These are phyloP conservation scores for Fraxinus angustifolia DNA, from an alignment of 305 asterid genomes.

Conservation along the genomic window DNA sequence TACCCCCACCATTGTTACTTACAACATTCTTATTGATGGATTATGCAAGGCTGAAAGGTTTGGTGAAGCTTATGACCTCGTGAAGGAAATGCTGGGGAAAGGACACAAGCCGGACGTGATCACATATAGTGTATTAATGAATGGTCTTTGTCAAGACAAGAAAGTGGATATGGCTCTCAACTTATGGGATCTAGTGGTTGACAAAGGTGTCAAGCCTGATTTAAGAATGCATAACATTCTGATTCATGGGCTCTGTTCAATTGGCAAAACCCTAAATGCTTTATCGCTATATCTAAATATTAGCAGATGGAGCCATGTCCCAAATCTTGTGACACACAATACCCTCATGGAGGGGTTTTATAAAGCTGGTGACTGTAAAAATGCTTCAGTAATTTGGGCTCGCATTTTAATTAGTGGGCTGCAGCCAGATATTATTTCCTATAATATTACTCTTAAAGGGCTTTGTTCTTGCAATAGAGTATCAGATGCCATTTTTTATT, in stretches of 20 bases:
- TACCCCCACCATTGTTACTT: constrained; percentile 62
- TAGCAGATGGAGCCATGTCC: constrained; percentile 50
- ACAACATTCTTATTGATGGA: constrained; percentile 71
- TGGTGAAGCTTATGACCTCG: constrained; percentile 56
- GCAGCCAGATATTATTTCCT: constrained; percentile 76
- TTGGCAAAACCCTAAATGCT: constrained; percentile 52
- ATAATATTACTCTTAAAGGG: constrained; percentile 83
- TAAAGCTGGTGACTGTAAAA: constrained; percentile 56
- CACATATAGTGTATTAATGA: constrained; percentile 69
- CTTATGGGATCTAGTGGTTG: constrained; percentile 56
- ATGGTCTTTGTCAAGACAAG: constrained; percentile 67
- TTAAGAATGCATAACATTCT: constrained; percentile 80
- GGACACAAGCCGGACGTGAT: constrained; percentile 60
- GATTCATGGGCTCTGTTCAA: constrained; percentile 86
- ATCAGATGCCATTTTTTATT: constrained; percentile 52
- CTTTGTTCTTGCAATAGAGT: constrained; percentile 72
- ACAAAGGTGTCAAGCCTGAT: constrained; percentile 67
- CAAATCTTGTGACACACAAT: constrained; percentile 75
- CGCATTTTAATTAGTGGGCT: constrained; percentile 63
- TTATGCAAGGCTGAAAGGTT: constrained; percentile 66
- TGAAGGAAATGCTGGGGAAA: constrained; percentile 72
- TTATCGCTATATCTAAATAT: constrained; percentile 59
- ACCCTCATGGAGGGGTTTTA: constrained; percentile 91
- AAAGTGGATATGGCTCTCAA: constrained; percentile 61
- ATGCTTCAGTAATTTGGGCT: constrained; percentile 72